phyloP scores from a whole-genome alignment of 345 rosid species.

The Durio zibethinus region DNA sequence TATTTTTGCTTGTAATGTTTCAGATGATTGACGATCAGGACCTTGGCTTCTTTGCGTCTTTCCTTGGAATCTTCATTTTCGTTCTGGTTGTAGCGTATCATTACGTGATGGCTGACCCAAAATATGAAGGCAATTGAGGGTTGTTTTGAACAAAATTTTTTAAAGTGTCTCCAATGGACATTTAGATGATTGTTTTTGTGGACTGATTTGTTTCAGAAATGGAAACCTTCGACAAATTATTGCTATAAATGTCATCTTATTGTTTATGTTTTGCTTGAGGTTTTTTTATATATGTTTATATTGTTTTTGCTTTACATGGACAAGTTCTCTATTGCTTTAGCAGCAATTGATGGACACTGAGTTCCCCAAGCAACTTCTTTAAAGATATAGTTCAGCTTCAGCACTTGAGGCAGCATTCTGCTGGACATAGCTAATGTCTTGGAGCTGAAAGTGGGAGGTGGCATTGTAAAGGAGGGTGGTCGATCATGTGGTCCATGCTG shows the following conservation, averaged over 20 bases:
- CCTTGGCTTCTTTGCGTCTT: constrained; percentile 68
- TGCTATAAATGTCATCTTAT: constrained; percentile 9
- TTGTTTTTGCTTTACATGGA: not conserved
- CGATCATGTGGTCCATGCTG: not conserved
- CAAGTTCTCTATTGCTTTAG: not conserved
- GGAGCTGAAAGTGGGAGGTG: not conserved
- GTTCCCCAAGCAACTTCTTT: too few relatives aligned
- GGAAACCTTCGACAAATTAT: not conserved
- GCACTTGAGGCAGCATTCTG: too few relatives aligned
- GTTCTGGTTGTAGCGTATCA: constrained; percentile 74
- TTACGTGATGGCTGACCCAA: constrained; percentile 84
- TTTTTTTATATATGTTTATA: not conserved
- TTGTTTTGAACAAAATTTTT: not conserved
- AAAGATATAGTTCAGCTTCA: too few relatives aligned
- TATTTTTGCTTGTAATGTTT: constrained; percentile 21
- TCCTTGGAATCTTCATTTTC: constrained; percentile 77
- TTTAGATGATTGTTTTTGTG: constrained; percentile 14
- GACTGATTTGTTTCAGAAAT: constrained; percentile 15
- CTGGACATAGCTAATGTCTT: not conserved
- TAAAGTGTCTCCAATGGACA: not conserved
- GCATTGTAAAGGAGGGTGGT: not conserved
- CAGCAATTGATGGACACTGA: not conserved
- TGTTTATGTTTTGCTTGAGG: not conserved
- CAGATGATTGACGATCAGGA: constrained; percentile 91
- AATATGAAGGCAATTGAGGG: constrained; percentile 60